Base-by-base conservation (phyloP, 352 stramenopile species). In the Poterioochromonas sp. region DNA sequence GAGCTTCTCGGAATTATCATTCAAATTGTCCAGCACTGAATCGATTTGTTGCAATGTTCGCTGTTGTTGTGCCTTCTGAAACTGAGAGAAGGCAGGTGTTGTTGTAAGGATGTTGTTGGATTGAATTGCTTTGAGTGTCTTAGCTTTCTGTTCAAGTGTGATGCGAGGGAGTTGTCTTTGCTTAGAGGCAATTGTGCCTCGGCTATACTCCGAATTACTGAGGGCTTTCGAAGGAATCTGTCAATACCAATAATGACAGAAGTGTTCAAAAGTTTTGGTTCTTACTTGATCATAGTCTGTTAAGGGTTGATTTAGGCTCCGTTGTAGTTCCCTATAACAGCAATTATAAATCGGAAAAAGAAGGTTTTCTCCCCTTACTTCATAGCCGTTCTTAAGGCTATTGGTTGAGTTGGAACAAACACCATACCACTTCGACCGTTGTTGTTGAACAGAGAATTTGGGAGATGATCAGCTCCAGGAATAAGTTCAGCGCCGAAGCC, bases 311-410 rank as follows among this genome's bases (percentile, higher is more conserved):
- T 78, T 20, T 22, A 78, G 20, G 8, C 5, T 29, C 11, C 12
- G 12, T 53, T 65, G 71, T 26, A 78, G 47, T 26, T 40, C 5
- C 39, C 63, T 37, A 34, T 18, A 68, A 22, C 22, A 40, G 20
- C 5, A 22, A 22, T 18, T 22, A 40, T 35, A 40, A 40, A 5
- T 22, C 5, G 22, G 15, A 18, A 40, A 18, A 68, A 5, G 35
- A 68, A 18, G 5, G 22, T 35, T 35, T 41, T 68, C 5, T 41
- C 12, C 58, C 20, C 58, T 68, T 40, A 68, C 65, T 76, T 76
- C 18, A 78, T 78, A n/a, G 71, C 71, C 5, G 71, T 78, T 15
- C 35, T 65, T 22, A 78, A 39, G 1, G 71, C 43, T 8, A 78
- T 44, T 26, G 71, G 71, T 29, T 78, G 47, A 15, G 5, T 29